These are phyloP conservation scores for Epichloe hybrida DNA, from an alignment of 2,329 filamentous ascomycete genomes.

Conservation along the genomic window DNA sequence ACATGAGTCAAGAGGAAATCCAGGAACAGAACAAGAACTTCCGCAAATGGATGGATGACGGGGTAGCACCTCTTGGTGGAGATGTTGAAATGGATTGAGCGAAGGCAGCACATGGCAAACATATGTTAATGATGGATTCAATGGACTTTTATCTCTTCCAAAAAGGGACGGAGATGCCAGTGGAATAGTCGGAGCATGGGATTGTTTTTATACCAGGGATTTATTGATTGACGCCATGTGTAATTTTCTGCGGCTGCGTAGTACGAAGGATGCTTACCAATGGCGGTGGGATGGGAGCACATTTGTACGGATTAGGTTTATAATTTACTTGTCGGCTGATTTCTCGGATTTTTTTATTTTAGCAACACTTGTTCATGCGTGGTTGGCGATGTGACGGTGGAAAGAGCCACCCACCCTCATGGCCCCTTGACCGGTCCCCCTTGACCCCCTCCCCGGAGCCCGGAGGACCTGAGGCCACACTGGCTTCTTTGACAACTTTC, in stretches of 20 bases:
- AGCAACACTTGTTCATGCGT: not conserved
- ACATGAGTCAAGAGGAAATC: constrained; percentile 65
- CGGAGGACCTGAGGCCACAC: no score
- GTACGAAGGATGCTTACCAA: not conserved
- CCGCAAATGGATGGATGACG: constrained; percentile 39
- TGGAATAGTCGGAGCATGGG: constrained; percentile 3
- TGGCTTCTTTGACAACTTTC: no score
- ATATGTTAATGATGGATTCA: not conserved
- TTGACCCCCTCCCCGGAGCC: no score
- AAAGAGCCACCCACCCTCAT: no score
- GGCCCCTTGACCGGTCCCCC: no score
- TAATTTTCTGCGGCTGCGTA: not conserved
- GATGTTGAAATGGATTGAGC: constrained; percentile 4
- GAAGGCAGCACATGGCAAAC: not conserved
- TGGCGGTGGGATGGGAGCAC: not conserved
- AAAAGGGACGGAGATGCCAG: not conserved
- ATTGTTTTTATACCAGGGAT: constrained; percentile 3
- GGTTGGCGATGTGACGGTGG: not conserved
- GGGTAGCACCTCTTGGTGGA: constrained; percentile 19
- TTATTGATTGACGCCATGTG: constrained; percentile 1
- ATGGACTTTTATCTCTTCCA: not conserved
- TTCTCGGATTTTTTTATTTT: no score
- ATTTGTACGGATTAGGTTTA: not conserved
- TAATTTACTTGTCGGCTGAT: not conserved
- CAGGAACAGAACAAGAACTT: constrained; percentile 58